phyloP scores from a whole-genome alignment of 2,329 filamentous ascomycete species.

The Ascochyta lentis region DNA sequence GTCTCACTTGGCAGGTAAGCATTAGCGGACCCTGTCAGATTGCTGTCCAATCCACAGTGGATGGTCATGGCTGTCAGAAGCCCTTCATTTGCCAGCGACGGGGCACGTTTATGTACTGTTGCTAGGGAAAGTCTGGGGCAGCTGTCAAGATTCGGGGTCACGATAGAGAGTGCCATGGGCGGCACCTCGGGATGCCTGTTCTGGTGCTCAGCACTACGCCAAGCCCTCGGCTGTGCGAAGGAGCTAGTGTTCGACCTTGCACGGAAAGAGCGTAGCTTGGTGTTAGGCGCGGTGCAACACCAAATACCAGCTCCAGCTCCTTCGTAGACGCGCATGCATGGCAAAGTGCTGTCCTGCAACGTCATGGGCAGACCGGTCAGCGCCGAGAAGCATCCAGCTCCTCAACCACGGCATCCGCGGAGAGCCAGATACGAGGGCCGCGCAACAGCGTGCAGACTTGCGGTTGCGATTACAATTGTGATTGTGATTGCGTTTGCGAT shows the following conservation, averaged over 20 bases:
- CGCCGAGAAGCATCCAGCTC: not conserved
- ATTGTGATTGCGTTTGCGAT: not conserved
- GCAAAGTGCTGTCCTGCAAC: conserved; percentile 2
- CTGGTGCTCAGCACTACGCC: conserved; percentile 6
- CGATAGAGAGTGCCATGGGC: not conserved
- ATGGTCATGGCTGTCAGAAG: not conserved
- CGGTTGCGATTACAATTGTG: too few species aligned
- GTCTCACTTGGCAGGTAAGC: conserved; percentile 10
- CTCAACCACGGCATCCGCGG: not conserved
- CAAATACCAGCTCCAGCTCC: too few species aligned
- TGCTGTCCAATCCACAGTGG: not conserved
- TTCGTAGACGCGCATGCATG: not conserved
- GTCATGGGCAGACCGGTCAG: conserved; percentile 10
- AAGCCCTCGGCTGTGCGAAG: conserved; percentile 5
- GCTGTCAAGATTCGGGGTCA: not conserved
- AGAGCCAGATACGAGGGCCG: conserved; percentile 4
- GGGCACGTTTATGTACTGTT: not conserved
- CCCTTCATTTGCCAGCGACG: not conserved
- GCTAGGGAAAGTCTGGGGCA: not conserved
- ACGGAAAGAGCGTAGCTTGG: too few species aligned
- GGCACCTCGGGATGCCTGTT: conserved; percentile 3
- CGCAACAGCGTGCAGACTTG: not conserved
- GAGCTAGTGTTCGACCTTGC: too few species aligned
- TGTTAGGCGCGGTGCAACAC: too few species aligned
- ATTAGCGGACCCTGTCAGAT: conserved; percentile 5